Base-by-base conservation (phyloP, 2,329 filamentous ascomycete genomes). In the Hypoxylon sp. region DNA sequence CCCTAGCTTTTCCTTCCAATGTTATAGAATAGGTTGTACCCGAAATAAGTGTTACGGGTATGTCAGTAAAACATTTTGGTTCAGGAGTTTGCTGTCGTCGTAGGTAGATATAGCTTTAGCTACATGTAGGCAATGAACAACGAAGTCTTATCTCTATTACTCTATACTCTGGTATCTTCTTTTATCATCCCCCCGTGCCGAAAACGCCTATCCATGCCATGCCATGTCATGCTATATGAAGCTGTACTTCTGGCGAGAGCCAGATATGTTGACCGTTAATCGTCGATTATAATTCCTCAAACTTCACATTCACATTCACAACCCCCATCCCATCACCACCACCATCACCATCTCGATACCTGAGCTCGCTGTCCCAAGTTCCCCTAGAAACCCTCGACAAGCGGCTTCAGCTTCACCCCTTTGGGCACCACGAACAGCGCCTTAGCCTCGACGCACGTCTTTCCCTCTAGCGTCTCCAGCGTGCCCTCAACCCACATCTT, bases 381-480 rank as follows among this genome's bases (percentile, higher is more conserved):
- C n/a, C 11, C 55, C 77, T 75, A 84, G 63, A 83, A 84, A 8
- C 75, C 73, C 59, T 83, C 77, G 10, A 78, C 79, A 57, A 84
- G 69, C 42, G 76, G 78, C 68, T 73, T 77, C 52, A 84, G 75
- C 63, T 81, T 77, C 67, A 84, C 78, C 11, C 79, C 81, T 77
- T 84, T 85, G 4, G 87, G 87, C n/a, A 88, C 85, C 39, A 90
- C 86, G 75, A 89, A 90, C 52, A 90, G 75, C 5, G 80, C 86
- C 54, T 82, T 85, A 0, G 88, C 89, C 74, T 87, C 85, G 0
- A 90, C 89, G 73, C 84, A 88, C 9, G 89, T 76, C 33, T 78
- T 80, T 4, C 89, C 90, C n/a, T 84, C 81, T 22, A 85, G 69
- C 17, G 81, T 86, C 79, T 90, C 87, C 13, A 91, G 74, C 22